Percentiles rank a stretch among this genome's conserved stretches.
These are phyloP conservation scores for Asterophora parasitica DNA, from an alignment of 768 basidiomycete species.

Conservation along the genomic window DNA sequence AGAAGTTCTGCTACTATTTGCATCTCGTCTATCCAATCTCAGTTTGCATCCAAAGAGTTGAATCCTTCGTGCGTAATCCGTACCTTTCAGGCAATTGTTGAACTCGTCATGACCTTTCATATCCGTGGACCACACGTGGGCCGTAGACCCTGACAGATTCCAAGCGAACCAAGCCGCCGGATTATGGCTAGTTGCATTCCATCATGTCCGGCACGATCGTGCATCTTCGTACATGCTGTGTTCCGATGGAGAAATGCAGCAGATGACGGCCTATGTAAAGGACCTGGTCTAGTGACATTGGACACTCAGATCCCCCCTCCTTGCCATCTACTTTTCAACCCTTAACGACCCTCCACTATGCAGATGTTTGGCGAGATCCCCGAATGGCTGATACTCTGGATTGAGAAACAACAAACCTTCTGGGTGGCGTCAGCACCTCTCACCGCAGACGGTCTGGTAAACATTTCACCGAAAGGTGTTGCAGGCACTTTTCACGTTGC, in stretches of 20 bases:
- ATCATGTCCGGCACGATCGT: conserved; percentile 14
- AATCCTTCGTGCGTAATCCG: conserved; percentile 2
- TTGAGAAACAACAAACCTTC: conserved; percentile 59
- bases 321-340: conserved; percentile 1
- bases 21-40: conserved; percentile 2
- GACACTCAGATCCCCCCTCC: conserved; percentile 2
- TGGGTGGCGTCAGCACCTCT: conserved; percentile 71
- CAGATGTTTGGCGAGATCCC: conserved; percentile 56
- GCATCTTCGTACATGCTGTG: conserved; percentile 12
- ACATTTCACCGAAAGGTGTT: conserved; percentile 64
- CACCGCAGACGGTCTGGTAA: conserved; percentile 52
- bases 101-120: conserved; percentile 4
- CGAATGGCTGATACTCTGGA: conserved; percentile 50
- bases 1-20: conserved; percentile 1
- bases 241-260: conserved; percentile 19
- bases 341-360: conserved; percentile 32
- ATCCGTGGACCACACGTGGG: conserved; percentile 13
- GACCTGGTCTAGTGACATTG: conserved; percentile 1
- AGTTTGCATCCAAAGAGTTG: too few relatives aligned
- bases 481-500: conserved; percentile 61
- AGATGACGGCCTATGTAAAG: conserved; percentile 16
- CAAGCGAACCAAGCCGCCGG: conserved; percentile 13
- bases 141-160: conserved; percentile 9
- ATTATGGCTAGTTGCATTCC: conserved; percentile 10
- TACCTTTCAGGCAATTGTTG: conserved; percentile 11